phyloP scores from a whole-genome alignment of 1,139 yeast genomes.

The Geotrichum europaeum region DNA sequence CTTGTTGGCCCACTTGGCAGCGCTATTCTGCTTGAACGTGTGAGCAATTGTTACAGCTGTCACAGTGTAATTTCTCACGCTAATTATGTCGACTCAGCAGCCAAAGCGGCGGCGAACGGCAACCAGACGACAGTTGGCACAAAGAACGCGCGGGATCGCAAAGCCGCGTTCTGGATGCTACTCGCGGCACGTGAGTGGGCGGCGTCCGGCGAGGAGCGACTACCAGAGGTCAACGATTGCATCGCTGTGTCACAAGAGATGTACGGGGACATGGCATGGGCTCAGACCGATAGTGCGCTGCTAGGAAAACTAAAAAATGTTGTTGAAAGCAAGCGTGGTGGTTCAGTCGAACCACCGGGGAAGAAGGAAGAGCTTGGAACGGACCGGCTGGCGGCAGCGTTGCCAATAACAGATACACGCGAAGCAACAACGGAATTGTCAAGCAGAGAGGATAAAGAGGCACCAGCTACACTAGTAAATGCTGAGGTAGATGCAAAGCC shows the following conservation, averaged over 20 bases:
- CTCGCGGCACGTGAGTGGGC: conserved; percentile 72
- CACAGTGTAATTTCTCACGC: conserved; percentile 21
- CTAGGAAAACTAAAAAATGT: conserved; percentile 10
- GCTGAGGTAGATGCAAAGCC: not conserved
- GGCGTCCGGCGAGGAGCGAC: conserved; percentile 26
- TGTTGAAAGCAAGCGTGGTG: conserved; percentile 3
- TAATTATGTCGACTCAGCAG: not conserved
- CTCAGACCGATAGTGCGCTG: conserved; percentile 23
- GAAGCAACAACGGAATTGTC: not conserved
- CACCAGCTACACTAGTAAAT: not conserved
- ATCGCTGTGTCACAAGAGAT: conserved; percentile 19
- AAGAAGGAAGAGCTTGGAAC: not conserved
- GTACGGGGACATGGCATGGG: conserved; percentile 30
- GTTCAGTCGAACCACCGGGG: not conserved
- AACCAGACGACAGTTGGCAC: not conserved
- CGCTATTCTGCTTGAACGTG: conserved; percentile 45
- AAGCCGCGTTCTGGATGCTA: conserved; percentile 73
- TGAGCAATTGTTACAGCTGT: conserved; percentile 40
- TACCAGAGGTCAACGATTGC: conserved; percentile 25
- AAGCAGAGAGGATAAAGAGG: not conserved
- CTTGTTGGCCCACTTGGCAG: conserved; percentile 38
- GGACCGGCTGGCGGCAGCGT: not conserved
- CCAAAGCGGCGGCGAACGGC: not conserved
- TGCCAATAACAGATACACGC: not conserved
- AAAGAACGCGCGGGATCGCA: conserved; percentile 44